These are phyloP conservation scores for Thinopyrum elongatum DNA, from an alignment of 176 grass and related monocot genomes.

Conservation along the genomic window DNA sequence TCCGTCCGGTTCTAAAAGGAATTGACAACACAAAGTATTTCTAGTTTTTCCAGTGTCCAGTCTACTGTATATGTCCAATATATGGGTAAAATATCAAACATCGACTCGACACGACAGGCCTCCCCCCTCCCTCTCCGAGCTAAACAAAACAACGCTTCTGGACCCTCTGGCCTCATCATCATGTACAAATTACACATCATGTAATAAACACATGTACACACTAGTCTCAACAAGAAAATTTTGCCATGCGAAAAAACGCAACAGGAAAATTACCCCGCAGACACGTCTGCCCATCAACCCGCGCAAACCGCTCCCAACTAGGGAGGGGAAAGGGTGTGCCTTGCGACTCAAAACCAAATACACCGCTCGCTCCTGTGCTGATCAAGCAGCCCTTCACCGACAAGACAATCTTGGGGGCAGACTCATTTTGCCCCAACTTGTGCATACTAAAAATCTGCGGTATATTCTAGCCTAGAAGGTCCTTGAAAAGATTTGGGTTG, in stretches of 20 bases:
- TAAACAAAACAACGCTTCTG: conserved; percentile 32
- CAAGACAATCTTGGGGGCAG: not conserved
- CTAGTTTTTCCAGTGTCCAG: conserved; percentile 15
- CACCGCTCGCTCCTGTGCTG: conserved; percentile 14
- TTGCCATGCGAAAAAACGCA: conserved; percentile 17
- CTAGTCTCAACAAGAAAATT: conserved; percentile 38
- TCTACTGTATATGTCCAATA: conserved; percentile 33
- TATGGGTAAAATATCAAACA: conserved; percentile 9
- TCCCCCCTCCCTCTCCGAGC: not conserved
- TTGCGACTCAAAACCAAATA: conserved; percentile 37
- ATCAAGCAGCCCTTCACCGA: conserved; percentile 17
- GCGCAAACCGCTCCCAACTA: not conserved
- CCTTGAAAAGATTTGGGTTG: conserved; percentile 95
- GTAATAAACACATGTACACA: conserved; percentile 52
- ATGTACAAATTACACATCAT: conserved; percentile 65
- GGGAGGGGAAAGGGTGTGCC: conserved; percentile 11
- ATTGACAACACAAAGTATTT: conserved; percentile 3
- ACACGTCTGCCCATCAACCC: conserved; percentile 17
- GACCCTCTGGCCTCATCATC: conserved; percentile 25
- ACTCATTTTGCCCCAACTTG: not conserved
- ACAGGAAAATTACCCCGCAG: conserved; percentile 37
- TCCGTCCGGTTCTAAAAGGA: conserved; percentile 16
- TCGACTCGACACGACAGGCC: not conserved
- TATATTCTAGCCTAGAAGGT: conserved; percentile 65
- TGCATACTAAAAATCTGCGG: not conserved